A percentile compares a stretch with the other conserved stretches of the same genome.
Evolutionary conservation across 768 basidiomycete species (phyloP).

Genomic region (Gautieria morchelliformis): DNA sequence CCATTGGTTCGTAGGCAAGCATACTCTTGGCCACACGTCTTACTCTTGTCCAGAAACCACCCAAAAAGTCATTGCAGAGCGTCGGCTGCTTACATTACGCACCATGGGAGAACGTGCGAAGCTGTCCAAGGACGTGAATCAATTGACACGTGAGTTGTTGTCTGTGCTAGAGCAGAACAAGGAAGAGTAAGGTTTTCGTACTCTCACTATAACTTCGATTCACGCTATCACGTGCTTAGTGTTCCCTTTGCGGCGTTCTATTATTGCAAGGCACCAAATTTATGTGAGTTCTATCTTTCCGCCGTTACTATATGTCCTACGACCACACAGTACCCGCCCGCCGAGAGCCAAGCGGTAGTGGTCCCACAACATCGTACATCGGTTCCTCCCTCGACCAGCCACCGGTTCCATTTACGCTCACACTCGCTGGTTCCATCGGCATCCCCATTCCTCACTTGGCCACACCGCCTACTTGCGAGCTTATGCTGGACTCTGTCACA

Average conservation of each 20-base stretch:
- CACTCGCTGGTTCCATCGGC: slow-evolving; percentile 12
- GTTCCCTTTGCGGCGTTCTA: slow-evolving; percentile 14
- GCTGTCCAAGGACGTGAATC: slow-evolving; percentile 4
- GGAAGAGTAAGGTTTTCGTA: slow-evolving; percentile 8
- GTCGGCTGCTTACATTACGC: slow-evolving; percentile 13
- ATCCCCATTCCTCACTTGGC: slow-evolving; percentile 9
- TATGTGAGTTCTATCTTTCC: neutral
- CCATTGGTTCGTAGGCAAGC: neutral
- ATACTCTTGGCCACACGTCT: neutral
- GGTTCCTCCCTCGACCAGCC: neutral
- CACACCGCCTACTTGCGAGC: slow-evolving; percentile 4
- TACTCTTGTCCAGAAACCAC: slow-evolving; percentile 12
- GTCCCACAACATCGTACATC: neutral
- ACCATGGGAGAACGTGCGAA: slow-evolving; percentile 11
- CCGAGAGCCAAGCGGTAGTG: neutral
- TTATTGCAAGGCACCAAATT: slow-evolving; percentile 7
- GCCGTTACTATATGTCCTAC: neutral
- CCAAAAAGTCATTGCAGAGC: slow-evolving; percentile 15
- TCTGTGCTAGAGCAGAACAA: slow-evolving; percentile 10
- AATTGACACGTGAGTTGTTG: slow-evolving; percentile 10
- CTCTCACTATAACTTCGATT: neutral
- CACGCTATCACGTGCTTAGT: neutral
- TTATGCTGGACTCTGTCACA: slow-evolving; percentile 3
- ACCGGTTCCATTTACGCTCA: slow-evolving; percentile 8
- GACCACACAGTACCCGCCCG: neutral